phyloP scores from a whole-genome alignment of 2,329 filamentous ascomycete species.

The Epichloe aotearoae region DNA sequence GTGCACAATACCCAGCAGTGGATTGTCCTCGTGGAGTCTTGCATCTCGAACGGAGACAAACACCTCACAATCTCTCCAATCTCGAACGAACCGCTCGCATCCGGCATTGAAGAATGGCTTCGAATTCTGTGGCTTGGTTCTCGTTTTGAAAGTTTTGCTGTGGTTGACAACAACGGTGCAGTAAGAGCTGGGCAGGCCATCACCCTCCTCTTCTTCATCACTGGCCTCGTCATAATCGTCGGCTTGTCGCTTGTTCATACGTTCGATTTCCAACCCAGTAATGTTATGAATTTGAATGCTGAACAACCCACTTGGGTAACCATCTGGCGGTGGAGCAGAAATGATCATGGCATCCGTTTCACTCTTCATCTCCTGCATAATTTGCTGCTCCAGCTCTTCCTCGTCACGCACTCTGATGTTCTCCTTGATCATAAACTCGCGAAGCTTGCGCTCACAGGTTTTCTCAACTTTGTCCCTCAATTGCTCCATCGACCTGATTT shows the following conservation, averaged over 20 bases:
- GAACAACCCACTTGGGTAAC: slow-evolving; percentile 52
- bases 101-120: slow-evolving; percentile 71
- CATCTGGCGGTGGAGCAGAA: slow-evolving; percentile 48
- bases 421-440: slow-evolving; percentile 40
- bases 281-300: slow-evolving; percentile 63
- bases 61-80: slow-evolving; percentile 55
- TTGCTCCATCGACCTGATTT: slow-evolving; percentile 43
- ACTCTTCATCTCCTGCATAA: slow-evolving; percentile 49
- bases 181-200: slow-evolving; percentile 56
- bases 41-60: slow-evolving; percentile 55
- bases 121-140: slow-evolving; percentile 65
- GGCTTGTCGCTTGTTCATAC: slow-evolving; percentile 42
- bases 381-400: slow-evolving; percentile 54
- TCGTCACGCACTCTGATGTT: slow-evolving; percentile 39
- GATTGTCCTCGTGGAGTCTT: slow-evolving; percentile 55
- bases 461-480: slow-evolving; percentile 43
- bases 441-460: slow-evolving; percentile 46
- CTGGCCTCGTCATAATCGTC: slow-evolving; percentile 30
- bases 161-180: slow-evolving; percentile 65
- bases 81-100: slow-evolving; percentile 56
- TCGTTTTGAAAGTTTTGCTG: slow-evolving; percentile 52
- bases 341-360: slow-evolving; percentile 52
- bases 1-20: slow-evolving; percentile 57
- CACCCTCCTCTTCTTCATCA: slow-evolving; percentile 46
- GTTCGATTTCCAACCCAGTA: slow-evolving; percentile 50